Base-by-base conservation (phyloP, 2,329 filamentous ascomycete species). In the Penicillium psychrosexuale region DNA sequence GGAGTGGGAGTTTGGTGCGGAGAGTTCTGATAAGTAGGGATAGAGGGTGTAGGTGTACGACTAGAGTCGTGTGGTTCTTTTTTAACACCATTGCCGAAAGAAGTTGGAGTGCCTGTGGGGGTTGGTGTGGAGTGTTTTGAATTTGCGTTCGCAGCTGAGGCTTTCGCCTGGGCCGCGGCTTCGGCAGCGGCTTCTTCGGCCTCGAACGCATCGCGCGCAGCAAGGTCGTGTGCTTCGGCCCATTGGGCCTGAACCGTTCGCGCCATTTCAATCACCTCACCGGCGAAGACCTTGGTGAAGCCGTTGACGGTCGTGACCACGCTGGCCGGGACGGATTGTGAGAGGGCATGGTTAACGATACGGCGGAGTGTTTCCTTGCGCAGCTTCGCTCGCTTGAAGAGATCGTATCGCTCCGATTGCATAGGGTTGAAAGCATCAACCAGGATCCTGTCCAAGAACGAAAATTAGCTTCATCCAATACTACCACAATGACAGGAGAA, bases 321-420 rank as follows among this genome's bases (percentile, higher is more conserved):
- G 58, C 81, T 83, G 28, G 80, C 78, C 1, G 85, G 85, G 6
- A 88, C 84, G 44, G 82, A 86, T 67, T 88, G 85, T 1, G 82
- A 84, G 37, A 88, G 79, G 1, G 84, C 86, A 67, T 86, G 83
- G 63, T 88, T 88, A 58, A 85, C 84, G 58, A 88, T 82, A 62
- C 78, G 69, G 53, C 78, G 77, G 13, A 82, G 72, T 0, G 77
- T 78, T 47, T 78, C 74, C 55, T 80, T 80, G 34, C 78, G 75
- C 47, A 82, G 66, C 60, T 79, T 80, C 8, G 76, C 72, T 15
- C 78, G 76, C 38, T 80, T 78, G 64, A 78, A 80, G 12, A 76
- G 67, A 59, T 79, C 77, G 53, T 80, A 80, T 49, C 78, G 74
- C 47, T 75, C 70, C 3, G 75, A 77, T 61, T 80, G 78, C 48